Conservation (phyloP, 1,284 basidiomycete genomes). For the Moesziomyces sp. region DNA sequence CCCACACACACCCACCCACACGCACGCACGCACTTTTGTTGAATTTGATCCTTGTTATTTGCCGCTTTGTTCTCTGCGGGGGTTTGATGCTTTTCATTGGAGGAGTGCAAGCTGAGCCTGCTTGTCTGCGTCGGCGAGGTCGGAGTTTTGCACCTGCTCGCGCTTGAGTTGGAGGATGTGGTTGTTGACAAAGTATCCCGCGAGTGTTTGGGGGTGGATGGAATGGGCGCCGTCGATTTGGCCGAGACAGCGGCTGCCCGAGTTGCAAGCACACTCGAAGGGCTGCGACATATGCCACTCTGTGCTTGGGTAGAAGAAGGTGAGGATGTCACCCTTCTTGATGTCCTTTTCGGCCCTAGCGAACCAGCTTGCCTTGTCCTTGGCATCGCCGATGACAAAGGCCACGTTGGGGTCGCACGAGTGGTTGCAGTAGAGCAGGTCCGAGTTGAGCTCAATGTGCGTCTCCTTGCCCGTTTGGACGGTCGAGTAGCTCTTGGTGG, state of each 20-base stretch:
- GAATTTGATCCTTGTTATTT: neutral
- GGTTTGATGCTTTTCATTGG: neutral
- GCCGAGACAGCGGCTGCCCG: conserved; percentile 38
- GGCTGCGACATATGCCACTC: conserved; percentile 66
- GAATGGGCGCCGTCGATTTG: conserved; percentile 54
- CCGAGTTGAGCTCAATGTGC: conserved; percentile 63
- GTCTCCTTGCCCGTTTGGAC: conserved; percentile 52
- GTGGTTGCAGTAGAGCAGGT: conserved; percentile 65
- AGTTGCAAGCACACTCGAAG: conserved; percentile 58
- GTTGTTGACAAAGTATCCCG: conserved; percentile 55
- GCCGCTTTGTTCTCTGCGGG: neutral
- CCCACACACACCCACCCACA: neutral
- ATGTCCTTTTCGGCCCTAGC: conserved; percentile 55
- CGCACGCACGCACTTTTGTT: neutral
- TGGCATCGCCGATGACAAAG: conserved; percentile 40
- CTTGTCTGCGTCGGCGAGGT: neutral
- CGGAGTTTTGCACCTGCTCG: conserved; percentile 24
- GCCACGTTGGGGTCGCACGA: conserved; percentile 60
- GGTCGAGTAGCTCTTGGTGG: conserved; percentile 52
- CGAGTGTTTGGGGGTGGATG: conserved; percentile 31
- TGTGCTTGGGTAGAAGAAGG: conserved; percentile 65
- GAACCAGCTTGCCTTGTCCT: conserved; percentile 38
- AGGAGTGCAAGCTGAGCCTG: conserved; percentile 2
- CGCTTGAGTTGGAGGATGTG: conserved; percentile 58
- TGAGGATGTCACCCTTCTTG: conserved; percentile 52